phyloP scores from a whole-genome alignment of 2,329 filamentous ascomycete species.

The Colletotrichum sp. region DNA sequence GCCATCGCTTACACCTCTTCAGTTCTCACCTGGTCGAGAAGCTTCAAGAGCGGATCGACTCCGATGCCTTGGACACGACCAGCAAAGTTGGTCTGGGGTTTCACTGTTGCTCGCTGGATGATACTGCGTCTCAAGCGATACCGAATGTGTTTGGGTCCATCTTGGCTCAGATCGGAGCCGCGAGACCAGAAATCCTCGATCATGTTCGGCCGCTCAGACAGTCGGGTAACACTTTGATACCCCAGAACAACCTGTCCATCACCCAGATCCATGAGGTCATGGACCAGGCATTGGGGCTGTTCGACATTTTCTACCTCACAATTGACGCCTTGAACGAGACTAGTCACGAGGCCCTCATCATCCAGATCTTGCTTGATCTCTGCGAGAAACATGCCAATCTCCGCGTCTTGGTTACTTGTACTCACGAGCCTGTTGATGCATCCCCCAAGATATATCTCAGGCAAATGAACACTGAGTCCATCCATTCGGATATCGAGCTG shows the following conservation, averaged over 20 bases:
- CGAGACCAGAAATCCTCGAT: constrained; percentile 19
- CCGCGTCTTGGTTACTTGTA: constrained; percentile 26
- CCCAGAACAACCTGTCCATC: constrained; percentile 24
- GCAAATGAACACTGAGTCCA: constrained; percentile 21
- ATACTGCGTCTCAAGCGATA: constrained; percentile 28
- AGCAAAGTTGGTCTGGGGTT: constrained; percentile 24
- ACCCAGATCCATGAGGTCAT: constrained; percentile 19
- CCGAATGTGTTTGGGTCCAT: constrained; percentile 32
- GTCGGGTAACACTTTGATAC: constrained; percentile 12
- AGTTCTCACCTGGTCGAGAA: constrained; percentile 28
- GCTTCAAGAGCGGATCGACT: constrained; percentile 9
- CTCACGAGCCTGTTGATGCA: constrained; percentile 10
- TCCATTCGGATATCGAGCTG: constrained; percentile 27
- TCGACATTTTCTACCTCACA: constrained; percentile 23
- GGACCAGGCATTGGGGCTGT: constrained; percentile 5
- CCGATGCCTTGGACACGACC: neutral
- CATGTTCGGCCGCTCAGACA: constrained; percentile 21
- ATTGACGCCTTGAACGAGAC: constrained; percentile 30
- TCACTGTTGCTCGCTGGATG: constrained; percentile 28
- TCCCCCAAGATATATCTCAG: constrained; percentile 10
- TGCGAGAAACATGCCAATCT: constrained; percentile 23
- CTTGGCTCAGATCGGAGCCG: constrained; percentile 25
- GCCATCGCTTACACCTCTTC: neutral
- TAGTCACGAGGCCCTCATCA: constrained; percentile 13
- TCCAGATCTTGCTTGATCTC: constrained; percentile 16